A percentile compares a stretch with the other conserved stretches of the same genome.
Conservation (phyloP, 768 basidiomycete species). For the Favolaschia claudopus region DNA sequence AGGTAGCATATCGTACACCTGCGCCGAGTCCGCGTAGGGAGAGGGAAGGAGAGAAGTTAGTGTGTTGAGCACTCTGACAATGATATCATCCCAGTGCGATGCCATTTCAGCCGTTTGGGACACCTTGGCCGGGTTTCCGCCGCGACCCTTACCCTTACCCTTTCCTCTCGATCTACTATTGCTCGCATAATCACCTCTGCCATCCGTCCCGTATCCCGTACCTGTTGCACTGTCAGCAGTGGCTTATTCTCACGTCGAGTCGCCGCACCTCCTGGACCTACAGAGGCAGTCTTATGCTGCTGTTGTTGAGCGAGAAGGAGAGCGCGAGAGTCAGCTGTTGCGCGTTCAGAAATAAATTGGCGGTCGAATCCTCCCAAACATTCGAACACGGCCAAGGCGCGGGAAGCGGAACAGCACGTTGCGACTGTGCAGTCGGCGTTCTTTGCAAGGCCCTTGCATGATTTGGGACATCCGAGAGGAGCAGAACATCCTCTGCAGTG, state of each 20-base stretch:
- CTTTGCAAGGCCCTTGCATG: slow-evolving; percentile 50
- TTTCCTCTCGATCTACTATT: neutral
- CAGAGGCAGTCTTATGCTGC: slow-evolving; percentile 29
- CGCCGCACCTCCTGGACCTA: slow-evolving; percentile 64
- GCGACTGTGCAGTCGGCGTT: slow-evolving; percentile 43
- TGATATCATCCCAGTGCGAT: slow-evolving; percentile 47
- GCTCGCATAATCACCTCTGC: neutral
- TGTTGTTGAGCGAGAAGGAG: slow-evolving; percentile 39
- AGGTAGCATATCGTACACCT: slow-evolving; percentile 58
- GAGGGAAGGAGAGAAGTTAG: slow-evolving; percentile 52
- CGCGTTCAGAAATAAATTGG: slow-evolving; percentile 50
- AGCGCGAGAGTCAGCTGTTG: slow-evolving; percentile 47
- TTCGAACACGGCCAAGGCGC: slow-evolving; percentile 61
- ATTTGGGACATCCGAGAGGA: slow-evolving; percentile 42
- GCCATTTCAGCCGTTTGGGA: slow-evolving; percentile 26
- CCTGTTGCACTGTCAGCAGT: no score
- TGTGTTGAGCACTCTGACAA: slow-evolving; percentile 46
- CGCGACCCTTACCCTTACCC: slow-evolving; percentile 3
- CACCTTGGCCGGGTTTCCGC: neutral
- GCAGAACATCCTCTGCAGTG: slow-evolving; percentile 60
- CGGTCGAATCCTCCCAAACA: slow-evolving; percentile 57
- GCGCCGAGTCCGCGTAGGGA: slow-evolving; percentile 51
- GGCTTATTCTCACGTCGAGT: no score
- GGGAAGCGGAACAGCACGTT: slow-evolving; percentile 54
- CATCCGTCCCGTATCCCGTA: slow-evolving; percentile 53